Percentiles rank a stretch among this genome's conserved stretches.
phyloP scores from a whole-genome alignment of 140 eudicot genomes.

The Bidens hawaiensis region DNA sequence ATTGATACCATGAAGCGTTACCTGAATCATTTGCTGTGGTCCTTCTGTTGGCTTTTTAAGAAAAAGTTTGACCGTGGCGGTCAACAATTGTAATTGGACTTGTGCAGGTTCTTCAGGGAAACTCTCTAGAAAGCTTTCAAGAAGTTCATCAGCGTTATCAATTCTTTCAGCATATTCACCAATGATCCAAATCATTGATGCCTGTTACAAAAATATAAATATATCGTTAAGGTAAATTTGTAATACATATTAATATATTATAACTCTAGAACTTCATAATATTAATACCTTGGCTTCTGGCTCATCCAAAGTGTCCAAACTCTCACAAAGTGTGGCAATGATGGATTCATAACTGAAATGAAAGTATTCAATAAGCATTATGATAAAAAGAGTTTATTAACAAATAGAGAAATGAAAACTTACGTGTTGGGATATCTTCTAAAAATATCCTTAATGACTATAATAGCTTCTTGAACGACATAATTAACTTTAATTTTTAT shows the following conservation, averaged over 20 bases:
- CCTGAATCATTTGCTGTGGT: slow-evolving; percentile 99
- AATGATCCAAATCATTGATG: slow-evolving; percentile 98
- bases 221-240: slow-evolving; percentile 2
- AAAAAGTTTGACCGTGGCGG: slow-evolving; percentile 93
- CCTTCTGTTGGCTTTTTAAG: slow-evolving; percentile 98
- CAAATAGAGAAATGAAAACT: slow-evolving; percentile 21
- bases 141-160: slow-evolving; percentile 97
- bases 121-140: slow-evolving; percentile 92
- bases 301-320: slow-evolving; percentile 95
- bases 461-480: slow-evolving; percentile 96
- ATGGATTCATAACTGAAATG: slow-evolving; percentile 83
- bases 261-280: slow-evolving; percentile 1
- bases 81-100: slow-evolving; percentile 90
- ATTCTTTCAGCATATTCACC: slow-evolving; percentile 99
- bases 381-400: not conserved
- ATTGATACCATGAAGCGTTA: slow-evolving; percentile 5
- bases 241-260: not conserved
- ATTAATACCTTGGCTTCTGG: slow-evolving; percentile 91
- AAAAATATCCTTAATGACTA: slow-evolving; percentile 92
- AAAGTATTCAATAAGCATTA: slow-evolving; percentile 8
- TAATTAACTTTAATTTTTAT: slow-evolving; percentile 97
- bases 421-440: slow-evolving; percentile 99
- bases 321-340: slow-evolving; percentile 98
- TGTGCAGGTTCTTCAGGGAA: slow-evolving; percentile 99
- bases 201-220: slow-evolving; percentile 34